phyloP scores from a whole-genome alignment of 2,329 filamentous ascomycete species.

The Botrytis byssoidea region DNA sequence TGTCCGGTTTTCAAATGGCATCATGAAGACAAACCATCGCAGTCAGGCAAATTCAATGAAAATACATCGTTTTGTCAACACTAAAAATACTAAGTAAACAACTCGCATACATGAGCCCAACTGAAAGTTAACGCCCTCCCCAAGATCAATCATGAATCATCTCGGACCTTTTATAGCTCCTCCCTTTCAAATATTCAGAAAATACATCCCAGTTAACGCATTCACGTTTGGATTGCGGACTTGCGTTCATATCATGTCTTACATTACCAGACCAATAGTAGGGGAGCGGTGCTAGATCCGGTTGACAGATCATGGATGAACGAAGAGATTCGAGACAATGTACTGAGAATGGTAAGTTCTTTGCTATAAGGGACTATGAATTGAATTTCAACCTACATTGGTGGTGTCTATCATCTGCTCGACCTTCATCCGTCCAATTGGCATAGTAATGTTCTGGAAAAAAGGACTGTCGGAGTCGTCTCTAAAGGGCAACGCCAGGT shows the following conservation, averaged over 20 bases:
- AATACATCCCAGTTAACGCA: constrained; percentile 16
- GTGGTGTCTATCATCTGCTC: constrained; percentile 5
- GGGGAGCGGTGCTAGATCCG: constrained; percentile 16
- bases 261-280: constrained; percentile 19
- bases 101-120: background rate
- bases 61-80: background rate
- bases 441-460: constrained; percentile 17
- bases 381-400: background rate
- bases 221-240: constrained; percentile 11
- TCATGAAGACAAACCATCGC: background rate
- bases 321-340: constrained; percentile 19
- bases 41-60: background rate
- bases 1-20: background rate
- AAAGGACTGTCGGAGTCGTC: constrained; percentile 15
- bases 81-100: background rate
- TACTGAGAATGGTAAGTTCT: background rate
- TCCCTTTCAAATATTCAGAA: constrained; percentile 14
- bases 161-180: constrained; percentile 6
- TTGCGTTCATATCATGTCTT: constrained; percentile 16
- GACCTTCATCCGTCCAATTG: constrained; percentile 16
- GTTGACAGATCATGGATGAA: constrained; percentile 19
- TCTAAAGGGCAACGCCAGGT: background rate
- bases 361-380: background rate
- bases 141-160: constrained; percentile 14
- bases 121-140: background rate